Base-by-base conservation (phyloP, 148 eudicot genomes). In the Diospyros kaki region DNA sequence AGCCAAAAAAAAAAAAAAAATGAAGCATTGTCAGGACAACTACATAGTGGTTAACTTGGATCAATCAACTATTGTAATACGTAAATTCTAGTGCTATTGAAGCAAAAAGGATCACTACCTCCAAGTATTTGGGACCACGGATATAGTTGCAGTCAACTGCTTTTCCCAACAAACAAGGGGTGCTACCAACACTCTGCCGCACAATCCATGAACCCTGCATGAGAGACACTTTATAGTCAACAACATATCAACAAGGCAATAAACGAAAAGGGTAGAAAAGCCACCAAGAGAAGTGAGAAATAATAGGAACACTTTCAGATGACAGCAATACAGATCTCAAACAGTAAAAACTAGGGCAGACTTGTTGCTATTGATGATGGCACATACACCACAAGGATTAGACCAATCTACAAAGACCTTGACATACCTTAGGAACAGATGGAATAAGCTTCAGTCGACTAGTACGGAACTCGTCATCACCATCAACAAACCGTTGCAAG, bases 181-280 rank as follows among this genome's bases (percentile, higher is more conserved):
- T 92, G 81, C 98, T 92, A 79, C 97, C 96, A 65, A 95, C 98
- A 86, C 98, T 95, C 74, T 92, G 98, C 11, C 98, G 96, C 72
- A 95, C 98, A 74, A 95, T 90, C 98, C 98, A 95, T 76, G 98
- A 95, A 48, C 99, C 99, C 99, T 95, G 82, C 75, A 87, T 50
- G 66, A 82, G 56, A 8, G 60, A 70, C 12, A 77, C 17, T 46
- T 56, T 52, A 51, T 4, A 43, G 15, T 77, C 67, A 61, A 40
- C 56, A 13, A 11, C 15, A 17, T 59, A 58, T 50, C 18, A 18
- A 55, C 40, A 51, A 64, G 64, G 50, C 54, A 70, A 63, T 28
- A 51, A 52, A 44, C 55, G 48, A 41, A 18, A 41, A 54, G 14
- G 4, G 2, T 10, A 28, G 45, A 54, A 12, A 66, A 58, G 45